Evolutionary conservation across 208 protist genomes (phyloP).

Genomic region (Leishmania guyanensis): DNA sequence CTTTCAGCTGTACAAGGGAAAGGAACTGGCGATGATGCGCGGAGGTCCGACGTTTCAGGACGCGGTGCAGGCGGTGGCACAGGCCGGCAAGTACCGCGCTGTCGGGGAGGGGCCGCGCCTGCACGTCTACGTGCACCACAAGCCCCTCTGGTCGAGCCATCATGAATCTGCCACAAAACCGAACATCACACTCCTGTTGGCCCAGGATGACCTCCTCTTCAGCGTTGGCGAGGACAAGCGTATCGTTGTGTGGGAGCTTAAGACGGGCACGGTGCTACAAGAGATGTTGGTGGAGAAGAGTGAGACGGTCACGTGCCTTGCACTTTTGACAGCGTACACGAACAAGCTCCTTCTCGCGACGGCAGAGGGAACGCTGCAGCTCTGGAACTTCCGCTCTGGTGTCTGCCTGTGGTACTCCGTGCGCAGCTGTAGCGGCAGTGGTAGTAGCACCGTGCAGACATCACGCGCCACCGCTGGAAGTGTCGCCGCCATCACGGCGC

Average conservation of each 20-base stretch:
- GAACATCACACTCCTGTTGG: slow-evolving; percentile 56
- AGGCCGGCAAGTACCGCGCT: slow-evolving; percentile 78
- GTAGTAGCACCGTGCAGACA: background rate
- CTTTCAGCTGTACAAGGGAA: slow-evolving; percentile 86
- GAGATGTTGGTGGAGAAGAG: slow-evolving; percentile 65
- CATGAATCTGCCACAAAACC: slow-evolving; percentile 59
- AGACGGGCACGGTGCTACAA: slow-evolving; percentile 63
- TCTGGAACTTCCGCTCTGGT: slow-evolving; percentile 91
- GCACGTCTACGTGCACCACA: slow-evolving; percentile 83
- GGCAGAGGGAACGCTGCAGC: slow-evolving; percentile 70
- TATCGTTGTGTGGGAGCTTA: slow-evolving; percentile 71
- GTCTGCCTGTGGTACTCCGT: slow-evolving; percentile 63
- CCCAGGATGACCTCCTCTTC: slow-evolving; percentile 84
- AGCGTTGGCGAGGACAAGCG: slow-evolving; percentile 72
- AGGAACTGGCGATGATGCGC: slow-evolving; percentile 79
- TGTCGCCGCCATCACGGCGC: slow-evolving; percentile 42
- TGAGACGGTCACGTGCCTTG: slow-evolving; percentile 56
- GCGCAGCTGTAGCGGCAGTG: slow-evolving; percentile 8
- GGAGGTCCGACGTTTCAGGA: slow-evolving; percentile 74
- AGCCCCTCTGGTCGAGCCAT: slow-evolving; percentile 67
- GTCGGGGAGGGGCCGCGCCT: slow-evolving; percentile 77
- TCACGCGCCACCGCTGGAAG: background rate
- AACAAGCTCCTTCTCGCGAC: slow-evolving; percentile 90
- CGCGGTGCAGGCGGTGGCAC: slow-evolving; percentile 66
- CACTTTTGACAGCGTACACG: slow-evolving; percentile 67